Base-by-base conservation (phyloP, 1,284 basidiomycete genomes). In the Sphaerobolus stellatus region DNA sequence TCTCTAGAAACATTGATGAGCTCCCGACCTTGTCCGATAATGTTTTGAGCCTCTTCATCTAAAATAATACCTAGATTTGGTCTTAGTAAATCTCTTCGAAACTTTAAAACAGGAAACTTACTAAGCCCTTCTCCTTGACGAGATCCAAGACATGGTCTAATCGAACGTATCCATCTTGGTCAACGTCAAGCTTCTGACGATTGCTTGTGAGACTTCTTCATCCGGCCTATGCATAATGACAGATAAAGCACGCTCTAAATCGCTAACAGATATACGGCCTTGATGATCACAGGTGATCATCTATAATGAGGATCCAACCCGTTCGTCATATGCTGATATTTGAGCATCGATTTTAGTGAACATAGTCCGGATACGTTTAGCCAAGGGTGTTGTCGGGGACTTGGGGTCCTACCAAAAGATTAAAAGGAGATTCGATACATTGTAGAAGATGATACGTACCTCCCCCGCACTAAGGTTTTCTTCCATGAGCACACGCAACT, bases 101-200 rank as follows among this genome's bases (percentile, higher is more conserved):
- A 43, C 22, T 34, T 33, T 45, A 16, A 18, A n/a, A 27, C 38
- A 38, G 5, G 24, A 22, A 44, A 44, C 80, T 54, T 61, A 86
- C 88, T 88, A 28, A 91, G 20, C 86, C 89, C 62, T 90, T 88
- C 69, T 90, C 88, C 61, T 77, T 78, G n/a, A 90, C 87, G 50
- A 92, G 72, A 3, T 86, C 89, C 33, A 92, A 69, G 38, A 92
- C 88, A 64, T 92, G 90, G 68, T 91, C 88, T 30, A 92, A 74
- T 69, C 94, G 90, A 20, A 98, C 94, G 64, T 88, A 95, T 0
- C 96, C 95, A 66, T 99, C 96, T 72, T 93, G 86, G 73, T 99
- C 96, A 4, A 92, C 90, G 68, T 99, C 97, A 62, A 99, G 76
- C 74, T 98, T 98, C 94, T 86, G 56, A 96, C 86, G 38, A 99